Conservation (phyloP, 1,139 yeast species). For the Lodderomyces elongisporus region DNA sequence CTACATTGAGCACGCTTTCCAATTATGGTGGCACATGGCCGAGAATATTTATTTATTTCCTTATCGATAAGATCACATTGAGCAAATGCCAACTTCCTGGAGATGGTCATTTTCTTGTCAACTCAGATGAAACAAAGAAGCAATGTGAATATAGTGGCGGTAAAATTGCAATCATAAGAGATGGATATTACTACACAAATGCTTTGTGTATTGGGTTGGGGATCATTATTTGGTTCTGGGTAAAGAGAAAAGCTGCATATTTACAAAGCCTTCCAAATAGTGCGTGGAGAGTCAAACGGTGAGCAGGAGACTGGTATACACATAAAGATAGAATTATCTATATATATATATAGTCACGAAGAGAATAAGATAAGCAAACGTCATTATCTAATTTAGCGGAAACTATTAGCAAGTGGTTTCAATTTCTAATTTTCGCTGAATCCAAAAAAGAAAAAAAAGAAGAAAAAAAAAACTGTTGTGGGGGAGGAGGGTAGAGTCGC, state of each 20-base stretch:
- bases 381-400: constrained; percentile 18
- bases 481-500: too few relatives aligned
- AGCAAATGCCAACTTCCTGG: constrained; percentile 44
- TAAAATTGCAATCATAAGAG: constrained; percentile 47
- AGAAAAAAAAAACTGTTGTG: too few relatives aligned
- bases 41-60: constrained; percentile 62
- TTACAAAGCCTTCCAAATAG: constrained; percentile 60
- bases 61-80: constrained; percentile 74
- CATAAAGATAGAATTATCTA: constrained; percentile 8
- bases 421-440: too few relatives aligned
- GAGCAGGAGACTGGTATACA: constrained; percentile 5
- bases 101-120: constrained; percentile 12
- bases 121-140: constrained; percentile 30
- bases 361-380: constrained; percentile 25
- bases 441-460: too few relatives aligned
- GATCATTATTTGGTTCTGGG: constrained; percentile 62
- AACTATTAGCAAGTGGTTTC: constrained; percentile 6
- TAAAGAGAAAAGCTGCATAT: constrained; percentile 51
- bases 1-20: constrained; percentile 84
- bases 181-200: constrained; percentile 84
- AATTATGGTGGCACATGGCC: constrained; percentile 99
- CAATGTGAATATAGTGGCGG: constrained; percentile 58
- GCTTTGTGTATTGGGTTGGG: constrained; percentile 68
- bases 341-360: constrained; percentile 10
- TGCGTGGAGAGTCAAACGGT: constrained; percentile 58